Evolutionary conservation across 164 flowering plant genomes (phyloP), one percentile per base, ranked within the genome.

Genomic region (Magnolia kwangsiensis): DNA sequence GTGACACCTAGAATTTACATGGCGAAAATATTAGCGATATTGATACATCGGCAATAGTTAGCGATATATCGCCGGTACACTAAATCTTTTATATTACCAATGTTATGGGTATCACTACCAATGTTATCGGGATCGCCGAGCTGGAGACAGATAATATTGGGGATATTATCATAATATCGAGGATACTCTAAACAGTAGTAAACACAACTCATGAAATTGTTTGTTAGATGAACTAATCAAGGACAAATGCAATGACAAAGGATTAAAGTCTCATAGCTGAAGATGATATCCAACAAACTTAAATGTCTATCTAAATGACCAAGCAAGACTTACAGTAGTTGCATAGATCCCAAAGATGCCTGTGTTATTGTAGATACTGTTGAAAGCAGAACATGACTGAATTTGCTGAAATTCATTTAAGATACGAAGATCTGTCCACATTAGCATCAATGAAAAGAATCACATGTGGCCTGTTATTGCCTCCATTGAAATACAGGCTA

Each of bases 311-410:
- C 19, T 63, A 7, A 68, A 21, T 24, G n/a, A 37, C 18, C 7
- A 73, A 51, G 74, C 23, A n/a, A 50, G 66, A 45, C 94, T 90
- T 82, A 94, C 98, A 63, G 95, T 89, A 68, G 94, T 84, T 3
- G 83, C 91, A 80, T 87, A 91, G 76, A 94, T 90, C 63, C 98
- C 98, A 87, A 94, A 94, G 27, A 92, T 37, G 65, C 91, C 93
- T 78, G 91, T 86, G 58, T 88, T 73, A 80, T 92, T 88, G 86
- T 89, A 94, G 69, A 92, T 80, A 77, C 81, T 88, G 88, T 65
- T 90, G 86, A 95, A 95, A 73, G 98, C 95, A 68, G 95, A 86
- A 85, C 87, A 91, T 0, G 90, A 80, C 59, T 90, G 90, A 55
- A 91, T 75, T 69, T 90, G 74, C 50, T 86, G 89, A 78, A 87